Conservation (phyloP, 1,139 yeast species). For the Candida albicans region DNA sequence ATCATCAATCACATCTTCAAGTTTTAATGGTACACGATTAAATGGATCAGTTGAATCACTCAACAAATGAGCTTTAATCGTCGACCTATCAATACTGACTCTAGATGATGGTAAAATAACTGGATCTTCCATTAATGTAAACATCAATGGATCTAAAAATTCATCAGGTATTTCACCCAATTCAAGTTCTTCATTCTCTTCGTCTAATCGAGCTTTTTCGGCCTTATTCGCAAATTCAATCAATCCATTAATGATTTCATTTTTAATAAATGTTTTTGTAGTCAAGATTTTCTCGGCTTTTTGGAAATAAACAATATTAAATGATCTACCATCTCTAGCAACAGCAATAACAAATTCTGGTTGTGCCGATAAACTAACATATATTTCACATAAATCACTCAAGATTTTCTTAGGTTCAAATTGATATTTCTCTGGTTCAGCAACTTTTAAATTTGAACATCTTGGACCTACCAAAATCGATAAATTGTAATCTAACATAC, state of each 20-base stretch:
- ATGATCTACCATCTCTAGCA: conserved; percentile 89
- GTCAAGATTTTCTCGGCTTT: conserved; percentile 70
- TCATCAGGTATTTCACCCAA: conserved; percentile 96
- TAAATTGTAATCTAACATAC: conserved; percentile 91
- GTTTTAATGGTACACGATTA: conserved; percentile 83
- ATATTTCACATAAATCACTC: conserved; percentile 70
- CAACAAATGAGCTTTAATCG: conserved; percentile 89
- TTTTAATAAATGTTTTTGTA: conserved; percentile 52
- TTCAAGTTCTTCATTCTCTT: conserved; percentile 81
- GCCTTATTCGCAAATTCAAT: conserved; percentile 62
- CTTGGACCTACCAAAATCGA: conserved; percentile 93
- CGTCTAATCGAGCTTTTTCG: conserved; percentile 57
- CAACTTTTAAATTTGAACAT: conserved; percentile 84
- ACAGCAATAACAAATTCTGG: conserved; percentile 73
- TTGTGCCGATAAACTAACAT: conserved; percentile 66
- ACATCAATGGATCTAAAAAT: conserved; percentile 95
- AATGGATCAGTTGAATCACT: conserved; percentile 97
- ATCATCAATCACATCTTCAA: conserved; percentile 85
- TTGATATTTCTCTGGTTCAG: conserved; percentile 77
- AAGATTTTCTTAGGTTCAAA: conserved; percentile 80
- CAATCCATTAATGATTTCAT: conserved; percentile 54
- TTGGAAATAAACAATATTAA: conserved; percentile 60
- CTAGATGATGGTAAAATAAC: conserved; percentile 86
- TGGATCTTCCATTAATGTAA: conserved; percentile 92
- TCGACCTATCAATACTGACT: conserved; percentile 81